Evolutionary conservation across 208 protist species (phyloP).

Genomic region (Phytomonas francai): DNA sequence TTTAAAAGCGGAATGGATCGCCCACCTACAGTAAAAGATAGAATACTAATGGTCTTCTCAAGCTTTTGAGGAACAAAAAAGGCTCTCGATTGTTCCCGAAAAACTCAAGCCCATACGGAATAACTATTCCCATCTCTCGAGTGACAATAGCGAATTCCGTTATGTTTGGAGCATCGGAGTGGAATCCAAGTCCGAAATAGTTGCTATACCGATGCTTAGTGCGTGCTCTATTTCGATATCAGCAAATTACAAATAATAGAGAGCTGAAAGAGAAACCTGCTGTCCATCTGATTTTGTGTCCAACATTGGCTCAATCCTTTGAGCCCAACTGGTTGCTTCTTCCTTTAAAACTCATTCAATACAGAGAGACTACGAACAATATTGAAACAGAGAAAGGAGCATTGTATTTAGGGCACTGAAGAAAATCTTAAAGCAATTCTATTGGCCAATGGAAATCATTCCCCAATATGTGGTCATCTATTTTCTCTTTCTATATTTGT

Average conservation of each 20-base stretch:
- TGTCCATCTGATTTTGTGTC: not conserved
- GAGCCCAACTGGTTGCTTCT: too few species aligned
- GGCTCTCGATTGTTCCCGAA: conserved; percentile 45
- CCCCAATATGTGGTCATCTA: too few species aligned
- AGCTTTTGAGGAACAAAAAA: conserved; percentile 31
- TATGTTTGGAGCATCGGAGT: conserved; percentile 74
- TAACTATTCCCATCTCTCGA: conserved; percentile 40
- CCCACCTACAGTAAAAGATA: conserved; percentile 8
- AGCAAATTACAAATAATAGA: conserved; percentile 52
- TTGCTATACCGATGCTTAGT: conserved; percentile 35
- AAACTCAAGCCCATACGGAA: conserved; percentile 79
- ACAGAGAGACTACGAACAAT: not conserved
- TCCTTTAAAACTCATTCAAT: too few species aligned
- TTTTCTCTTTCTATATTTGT: too few species aligned
- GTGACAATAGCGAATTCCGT: conserved; percentile 38
- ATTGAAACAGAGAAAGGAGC: too few species aligned
- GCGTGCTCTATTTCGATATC: conserved; percentile 38
- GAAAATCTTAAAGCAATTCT: not conserved
- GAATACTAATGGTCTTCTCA: conserved; percentile 14
- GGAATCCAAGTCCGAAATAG: conserved; percentile 46
- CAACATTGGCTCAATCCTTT: conserved; percentile 22
- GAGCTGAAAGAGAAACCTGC: conserved; percentile 21
- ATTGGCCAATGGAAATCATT: not conserved
- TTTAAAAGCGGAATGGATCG: conserved; percentile 1
- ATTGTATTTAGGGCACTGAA: not conserved